Evolutionary conservation across 2,329 filamentous ascomycete species (phyloP), one percentile per base, ranked within the genome.

Genomic region (Colletotrichum siamense): DNA sequence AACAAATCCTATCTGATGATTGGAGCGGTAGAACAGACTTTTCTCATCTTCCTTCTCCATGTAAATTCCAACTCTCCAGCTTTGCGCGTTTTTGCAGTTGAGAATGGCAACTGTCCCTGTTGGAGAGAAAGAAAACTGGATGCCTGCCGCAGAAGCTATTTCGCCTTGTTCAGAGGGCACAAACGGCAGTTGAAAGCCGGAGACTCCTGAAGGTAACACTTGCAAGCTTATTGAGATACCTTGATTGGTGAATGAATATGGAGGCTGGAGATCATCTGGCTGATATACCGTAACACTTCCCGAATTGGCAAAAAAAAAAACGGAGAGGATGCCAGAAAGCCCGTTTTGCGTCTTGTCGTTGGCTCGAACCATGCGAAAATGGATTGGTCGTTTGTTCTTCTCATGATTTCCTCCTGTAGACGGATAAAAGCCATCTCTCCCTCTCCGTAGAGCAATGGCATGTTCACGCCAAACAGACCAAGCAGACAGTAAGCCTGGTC

Each of bases 201-300:
- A 12, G 18, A 0, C 9, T 16, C n/a, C 44, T 22, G 44, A 0
- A 12, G 44, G 0, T 12, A 49, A n/a, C 0, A 49, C 16, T 22
- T 49, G 44, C n/a, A 52, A 13, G n/a, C 44, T 22, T 52, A 52
- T 52, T 0, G 44, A 52, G 10, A 52, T 52, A 22, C 44, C 44
- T 22, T 52, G 44, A 12, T 22, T 52, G 44, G 44, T 52, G n/a
- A 52, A 10, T 8, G 44, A 22, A 22, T 1, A 22, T 7, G 44
- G 44, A 22, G 44, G 44, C n/a, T 52, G 44, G 0, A 9, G 44
- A 1, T 52, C n/a, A 7, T 52, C 44, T 7, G 44, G 44, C 10
- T 52, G 44, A 52, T 52, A 52, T 0, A 0, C 0, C n/a, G 44
- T 52, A 0, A 52, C 44, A 13, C 44, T 52, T 22, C 44, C 44